Evolutionary conservation across 2,329 filamentous ascomycete species (phyloP).

Genomic region (Pestalotiopsis sp.): DNA sequence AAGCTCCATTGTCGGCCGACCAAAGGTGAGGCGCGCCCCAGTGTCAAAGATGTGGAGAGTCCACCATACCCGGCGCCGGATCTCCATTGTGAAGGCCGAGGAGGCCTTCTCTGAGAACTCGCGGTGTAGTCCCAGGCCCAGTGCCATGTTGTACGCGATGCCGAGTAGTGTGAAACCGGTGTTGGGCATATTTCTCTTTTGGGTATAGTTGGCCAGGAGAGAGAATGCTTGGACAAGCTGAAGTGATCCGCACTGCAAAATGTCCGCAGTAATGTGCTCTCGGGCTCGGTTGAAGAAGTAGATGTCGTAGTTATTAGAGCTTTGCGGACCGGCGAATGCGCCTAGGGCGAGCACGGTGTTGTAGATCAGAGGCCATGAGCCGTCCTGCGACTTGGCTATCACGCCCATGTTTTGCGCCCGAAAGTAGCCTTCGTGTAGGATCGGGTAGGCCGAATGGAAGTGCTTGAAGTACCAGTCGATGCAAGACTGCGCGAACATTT

Average conservation of each 20-base stretch:
- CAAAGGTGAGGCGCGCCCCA: slow-evolving; percentile 48
- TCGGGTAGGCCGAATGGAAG: slow-evolving; percentile 47
- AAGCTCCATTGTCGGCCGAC: slow-evolving; percentile 22
- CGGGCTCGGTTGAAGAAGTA: slow-evolving; percentile 30
- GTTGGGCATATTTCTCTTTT: slow-evolving; percentile 50
- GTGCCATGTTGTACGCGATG: slow-evolving; percentile 47
- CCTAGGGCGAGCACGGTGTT: slow-evolving; percentile 40
- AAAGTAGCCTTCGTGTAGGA: slow-evolving; percentile 47
- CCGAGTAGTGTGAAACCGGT: slow-evolving; percentile 50
- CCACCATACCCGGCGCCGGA: slow-evolving; percentile 44
- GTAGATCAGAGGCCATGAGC: slow-evolving; percentile 36
- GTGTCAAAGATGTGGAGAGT: slow-evolving; percentile 45
- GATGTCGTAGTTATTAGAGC: slow-evolving; percentile 26
- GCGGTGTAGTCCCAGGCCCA: slow-evolving; percentile 47
- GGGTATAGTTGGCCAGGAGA: slow-evolving; percentile 41
- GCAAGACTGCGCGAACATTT: slow-evolving; percentile 24
- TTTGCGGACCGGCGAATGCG: slow-evolving; percentile 26
- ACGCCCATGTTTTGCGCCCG: slow-evolving; percentile 37
- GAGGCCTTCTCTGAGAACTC: slow-evolving; percentile 38
- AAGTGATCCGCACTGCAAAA: slow-evolving; percentile 35
- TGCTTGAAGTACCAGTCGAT: slow-evolving; percentile 43
- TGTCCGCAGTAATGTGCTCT: slow-evolving; percentile 27
- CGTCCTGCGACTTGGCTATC: slow-evolving; percentile 27
- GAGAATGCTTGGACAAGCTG: slow-evolving; percentile 32
- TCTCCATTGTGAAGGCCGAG: slow-evolving; percentile 36